Evolutionary conservation across 2,329 filamentous ascomycete genomes (phyloP).

Genomic region (Xenosphaeropsis pyriputrescens): DNA sequence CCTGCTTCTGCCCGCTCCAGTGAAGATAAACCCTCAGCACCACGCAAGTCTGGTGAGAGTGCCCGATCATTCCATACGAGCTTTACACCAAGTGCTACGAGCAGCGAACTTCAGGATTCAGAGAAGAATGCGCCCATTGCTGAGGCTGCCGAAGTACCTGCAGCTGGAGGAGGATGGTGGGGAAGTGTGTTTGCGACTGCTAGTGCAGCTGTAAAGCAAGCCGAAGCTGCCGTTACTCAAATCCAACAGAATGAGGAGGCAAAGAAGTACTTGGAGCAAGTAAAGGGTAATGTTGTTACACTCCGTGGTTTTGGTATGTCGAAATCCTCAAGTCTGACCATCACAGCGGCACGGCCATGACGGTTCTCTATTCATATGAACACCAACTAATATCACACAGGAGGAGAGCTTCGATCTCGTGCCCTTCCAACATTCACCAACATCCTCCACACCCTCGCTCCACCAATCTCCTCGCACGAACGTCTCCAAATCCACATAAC

Average conservation of each 20-base stretch:
- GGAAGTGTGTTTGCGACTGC: slow-evolving; percentile 68
- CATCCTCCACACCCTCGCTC: slow-evolving; percentile 86
- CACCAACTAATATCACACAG: slow-evolving; percentile 25
- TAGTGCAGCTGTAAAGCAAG: slow-evolving; percentile 72
- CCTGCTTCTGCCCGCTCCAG: slow-evolving; percentile 34
- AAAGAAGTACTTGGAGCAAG: slow-evolving; percentile 89
- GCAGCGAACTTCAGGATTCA: slow-evolving; percentile 39
- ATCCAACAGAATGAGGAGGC: slow-evolving; percentile 95
- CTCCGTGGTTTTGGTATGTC: slow-evolving; percentile 58
- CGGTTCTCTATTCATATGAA: slow-evolving; percentile 6
- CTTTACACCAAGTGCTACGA: slow-evolving; percentile 54
- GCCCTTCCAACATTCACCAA: slow-evolving; percentile 91
- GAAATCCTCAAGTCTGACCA: neutral
- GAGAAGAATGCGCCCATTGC: slow-evolving; percentile 35
- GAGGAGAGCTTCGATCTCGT: slow-evolving; percentile 72
- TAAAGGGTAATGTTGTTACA: slow-evolving; percentile 74
- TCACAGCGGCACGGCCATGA: neutral
- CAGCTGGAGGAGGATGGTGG: slow-evolving; percentile 67
- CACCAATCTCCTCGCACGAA: slow-evolving; percentile 93
- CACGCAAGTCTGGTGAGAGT: slow-evolving; percentile 67
- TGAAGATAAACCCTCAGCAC: slow-evolving; percentile 43
- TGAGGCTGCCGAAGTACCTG: slow-evolving; percentile 20
- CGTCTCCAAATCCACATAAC: slow-evolving; percentile 94
- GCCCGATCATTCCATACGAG: slow-evolving; percentile 55
- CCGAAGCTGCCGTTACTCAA: slow-evolving; percentile 84